phyloP scores from a whole-genome alignment of 2,329 filamentous ascomycete genomes.

The Cercospora zeina region DNA sequence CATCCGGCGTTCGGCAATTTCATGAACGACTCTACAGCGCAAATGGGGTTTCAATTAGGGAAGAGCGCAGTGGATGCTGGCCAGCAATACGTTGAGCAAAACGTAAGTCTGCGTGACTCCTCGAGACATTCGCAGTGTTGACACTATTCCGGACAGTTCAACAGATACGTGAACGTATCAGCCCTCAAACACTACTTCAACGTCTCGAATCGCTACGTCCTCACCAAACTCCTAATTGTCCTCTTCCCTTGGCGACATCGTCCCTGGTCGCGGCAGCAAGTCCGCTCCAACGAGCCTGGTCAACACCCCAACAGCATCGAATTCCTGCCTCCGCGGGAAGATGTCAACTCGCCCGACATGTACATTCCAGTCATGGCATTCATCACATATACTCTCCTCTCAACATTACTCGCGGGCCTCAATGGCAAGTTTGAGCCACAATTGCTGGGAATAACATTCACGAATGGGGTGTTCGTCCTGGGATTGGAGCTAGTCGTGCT shows the following conservation, averaged over 20 bases:
- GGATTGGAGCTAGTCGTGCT: constrained; percentile 84
- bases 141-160: constrained; percentile 54
- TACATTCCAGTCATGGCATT: constrained; percentile 98
- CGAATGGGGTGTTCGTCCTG: constrained; percentile 78
- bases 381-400: constrained; percentile 94
- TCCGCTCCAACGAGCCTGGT: constrained; percentile 53
- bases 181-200: constrained; percentile 99
- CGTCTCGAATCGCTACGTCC: constrained; percentile 94
- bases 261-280: constrained; percentile 93
- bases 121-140: not conserved
- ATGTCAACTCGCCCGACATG: constrained; percentile 93
- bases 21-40: constrained; percentile 91
- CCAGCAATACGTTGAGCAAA: constrained; percentile 93
- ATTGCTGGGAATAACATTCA: constrained; percentile 84
- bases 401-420: constrained; percentile 84
- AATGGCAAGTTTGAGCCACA: constrained; percentile 92
- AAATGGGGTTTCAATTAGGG: constrained; percentile 92
- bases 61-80: constrained; percentile 89
- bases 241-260: constrained; percentile 97
- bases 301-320: constrained; percentile 50
- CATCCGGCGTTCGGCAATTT: constrained; percentile 78
- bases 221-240: constrained; percentile 88
- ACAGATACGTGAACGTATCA: constrained; percentile 84
- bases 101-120: constrained; percentile 60
- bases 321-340: constrained; percentile 90